Evolutionary conservation across 768 basidiomycete species (phyloP).

Genomic region (Hysterangium stoloniferum): DNA sequence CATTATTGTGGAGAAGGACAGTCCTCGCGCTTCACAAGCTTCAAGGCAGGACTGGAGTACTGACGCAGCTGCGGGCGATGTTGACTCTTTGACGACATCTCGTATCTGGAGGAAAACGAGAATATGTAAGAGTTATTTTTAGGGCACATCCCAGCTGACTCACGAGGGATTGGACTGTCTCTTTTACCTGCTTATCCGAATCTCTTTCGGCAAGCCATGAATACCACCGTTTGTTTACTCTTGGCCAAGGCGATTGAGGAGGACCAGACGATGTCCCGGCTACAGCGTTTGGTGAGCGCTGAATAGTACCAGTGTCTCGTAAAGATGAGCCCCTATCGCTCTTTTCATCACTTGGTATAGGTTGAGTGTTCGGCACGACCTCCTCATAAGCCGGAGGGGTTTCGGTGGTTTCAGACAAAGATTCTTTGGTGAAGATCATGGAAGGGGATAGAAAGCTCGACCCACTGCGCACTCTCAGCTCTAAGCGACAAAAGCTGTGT

Average conservation of each 20-base stretch:
- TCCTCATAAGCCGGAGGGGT: constrained; percentile 8
- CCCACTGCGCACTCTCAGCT: no score
- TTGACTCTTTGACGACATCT: constrained; percentile 33
- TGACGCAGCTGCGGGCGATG: constrained; percentile 21
- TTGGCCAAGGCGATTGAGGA: not conserved
- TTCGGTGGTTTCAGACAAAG: not conserved
- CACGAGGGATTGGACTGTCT: constrained; percentile 14
- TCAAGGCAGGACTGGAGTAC: constrained; percentile 58
- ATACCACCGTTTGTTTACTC: not conserved
- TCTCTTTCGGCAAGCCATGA: constrained; percentile 12
- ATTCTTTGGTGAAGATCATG: constrained; percentile 1
- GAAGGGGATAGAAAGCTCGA: not conserved
- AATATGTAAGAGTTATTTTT: not conserved
- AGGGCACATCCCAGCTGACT: not conserved
- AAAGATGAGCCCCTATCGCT: not conserved
- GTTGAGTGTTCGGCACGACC: not conserved
- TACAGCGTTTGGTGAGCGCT: not conserved
- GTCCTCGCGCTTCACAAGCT: constrained; percentile 41
- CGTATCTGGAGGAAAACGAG: constrained; percentile 20
- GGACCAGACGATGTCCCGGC: not conserved
- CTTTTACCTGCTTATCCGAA: constrained; percentile 11
- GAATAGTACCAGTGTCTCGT: not conserved
- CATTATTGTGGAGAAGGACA: constrained; percentile 47
- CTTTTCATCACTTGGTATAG: not conserved
- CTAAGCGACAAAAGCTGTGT: no score